A percentile compares a stretch with the other conserved stretches of the same genome.
These are phyloP conservation scores for Arthrobotrys sinensis DNA, from an alignment of 2,329 filamentous ascomycete species.

Conservation along the genomic window DNA sequence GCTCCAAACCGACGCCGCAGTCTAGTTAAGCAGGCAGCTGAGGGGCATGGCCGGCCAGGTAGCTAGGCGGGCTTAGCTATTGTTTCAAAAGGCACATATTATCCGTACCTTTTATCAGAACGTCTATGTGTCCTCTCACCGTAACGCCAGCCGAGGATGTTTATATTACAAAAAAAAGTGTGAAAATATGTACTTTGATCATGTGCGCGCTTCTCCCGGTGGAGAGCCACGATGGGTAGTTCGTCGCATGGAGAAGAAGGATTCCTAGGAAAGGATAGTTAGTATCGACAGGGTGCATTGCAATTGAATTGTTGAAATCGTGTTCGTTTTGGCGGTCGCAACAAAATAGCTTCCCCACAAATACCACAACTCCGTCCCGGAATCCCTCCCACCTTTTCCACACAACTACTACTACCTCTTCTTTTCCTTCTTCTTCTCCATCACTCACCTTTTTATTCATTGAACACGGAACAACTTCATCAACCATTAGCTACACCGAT, in stretches of 20 bases:
- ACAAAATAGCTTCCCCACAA: constrained; percentile 55
- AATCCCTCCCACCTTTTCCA: not conserved
- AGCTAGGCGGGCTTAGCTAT: constrained; percentile 15
- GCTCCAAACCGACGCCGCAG: constrained; percentile 1
- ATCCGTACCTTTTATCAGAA: constrained; percentile 51
- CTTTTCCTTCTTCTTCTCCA: not conserved
- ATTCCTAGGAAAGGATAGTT: no score
- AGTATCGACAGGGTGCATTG: not conserved
- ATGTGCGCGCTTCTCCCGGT: not conserved
- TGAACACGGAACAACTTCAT: not conserved
- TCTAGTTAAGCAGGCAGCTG: not conserved
- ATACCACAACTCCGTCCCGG: constrained; percentile 42
- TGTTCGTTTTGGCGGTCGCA: constrained; percentile 25
- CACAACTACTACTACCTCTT: not conserved
- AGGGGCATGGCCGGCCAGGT: no score
- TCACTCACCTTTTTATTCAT: not conserved
- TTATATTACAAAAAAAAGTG: not conserved
- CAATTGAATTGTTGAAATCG: constrained; percentile 48
- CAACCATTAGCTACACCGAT: no score
- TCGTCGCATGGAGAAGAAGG: no score
- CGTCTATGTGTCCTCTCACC: constrained; percentile 42
- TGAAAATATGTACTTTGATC: not conserved
- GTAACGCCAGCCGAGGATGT: not conserved
- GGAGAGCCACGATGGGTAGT: no score
- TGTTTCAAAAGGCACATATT: constrained; percentile 48